Evolutionary conservation across 2,329 filamentous ascomycete species (phyloP).

Genomic region (Alternaria angustiovoidea): DNA sequence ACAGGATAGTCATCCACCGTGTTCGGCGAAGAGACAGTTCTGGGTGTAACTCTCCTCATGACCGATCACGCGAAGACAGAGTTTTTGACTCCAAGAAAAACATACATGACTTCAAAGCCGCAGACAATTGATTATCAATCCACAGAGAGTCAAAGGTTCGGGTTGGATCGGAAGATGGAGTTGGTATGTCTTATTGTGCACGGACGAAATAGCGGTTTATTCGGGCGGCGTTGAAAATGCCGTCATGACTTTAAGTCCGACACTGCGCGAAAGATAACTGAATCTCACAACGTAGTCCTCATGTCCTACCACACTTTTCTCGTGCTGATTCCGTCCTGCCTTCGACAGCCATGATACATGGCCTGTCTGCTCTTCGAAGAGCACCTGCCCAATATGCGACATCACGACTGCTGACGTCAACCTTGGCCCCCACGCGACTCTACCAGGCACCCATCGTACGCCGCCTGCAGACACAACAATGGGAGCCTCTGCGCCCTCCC

Average conservation of each 20-base stretch:
- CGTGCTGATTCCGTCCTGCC: constrained; percentile 6
- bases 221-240: constrained; percentile 26
- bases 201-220: constrained; percentile 9
- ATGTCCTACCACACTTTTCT: constrained; percentile 42
- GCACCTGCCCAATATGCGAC: constrained; percentile 31
- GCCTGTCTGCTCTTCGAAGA: constrained; percentile 46
- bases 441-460: constrained; percentile 30
- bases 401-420: constrained; percentile 31
- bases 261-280: constrained; percentile 20
- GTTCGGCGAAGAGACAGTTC: neutral
- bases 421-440: constrained; percentile 18
- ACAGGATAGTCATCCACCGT: neutral
- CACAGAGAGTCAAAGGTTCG: neutral
- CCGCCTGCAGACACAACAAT: constrained; percentile 47
- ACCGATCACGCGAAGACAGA: neutral
- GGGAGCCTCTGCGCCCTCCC: constrained; percentile 66
- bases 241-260: constrained; percentile 34
- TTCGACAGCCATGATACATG: constrained; percentile 50
- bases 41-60: neutral
- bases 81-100: neutral
- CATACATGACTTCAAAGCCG: neutral
- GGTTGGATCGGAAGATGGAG: neutral
- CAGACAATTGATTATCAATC: neutral
- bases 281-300: constrained; percentile 7
- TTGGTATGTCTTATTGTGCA: constrained; percentile 2